phyloP scores from a whole-genome alignment of 768 basidiomycete species.

The Lactarius evosmus region DNA sequence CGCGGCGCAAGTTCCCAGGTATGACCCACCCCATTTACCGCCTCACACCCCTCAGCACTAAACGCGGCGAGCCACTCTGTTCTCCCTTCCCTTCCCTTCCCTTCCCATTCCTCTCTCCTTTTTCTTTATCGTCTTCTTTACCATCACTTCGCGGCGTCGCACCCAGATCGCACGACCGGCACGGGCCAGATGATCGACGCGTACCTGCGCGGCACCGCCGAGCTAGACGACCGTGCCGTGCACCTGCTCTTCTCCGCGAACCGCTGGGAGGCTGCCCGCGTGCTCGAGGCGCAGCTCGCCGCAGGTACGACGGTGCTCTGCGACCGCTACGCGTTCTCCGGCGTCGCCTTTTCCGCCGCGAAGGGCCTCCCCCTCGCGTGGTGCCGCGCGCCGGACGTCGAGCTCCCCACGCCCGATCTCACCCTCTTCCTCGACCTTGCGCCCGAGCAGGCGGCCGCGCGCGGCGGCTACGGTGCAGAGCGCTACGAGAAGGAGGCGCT shows the following conservation, averaged over 20 bases:
- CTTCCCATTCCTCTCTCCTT: too few species aligned
- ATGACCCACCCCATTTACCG: conserved; percentile 15
- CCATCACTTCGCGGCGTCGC: too few species aligned
- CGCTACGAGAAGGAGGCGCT: conserved; percentile 81
- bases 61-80: too few species aligned
- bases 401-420: conserved; percentile 85
- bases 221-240: conserved; percentile 87
- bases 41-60: too few species aligned
- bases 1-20: conserved; percentile 90
- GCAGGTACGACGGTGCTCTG: conserved; percentile 75
- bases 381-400: conserved; percentile 84
- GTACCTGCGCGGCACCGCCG: conserved; percentile 78
- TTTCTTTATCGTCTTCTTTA: too few species aligned
- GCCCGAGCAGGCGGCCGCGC: conserved; percentile 58
- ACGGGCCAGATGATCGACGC: conserved; percentile 93
- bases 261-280: conserved; percentile 91
- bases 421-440: conserved; percentile 83
- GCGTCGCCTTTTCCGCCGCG: conserved; percentile 80
- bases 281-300: conserved; percentile 56
- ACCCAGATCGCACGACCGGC: conserved; percentile 87
- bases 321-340: conserved; percentile 96
- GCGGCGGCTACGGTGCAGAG: conserved; percentile 85
- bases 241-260: conserved; percentile 97
- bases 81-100: too few species aligned
- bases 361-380: conserved; percentile 73